phyloP scores from a whole-genome alignment of 805 yeast genomes.

The Kodamaea fukazawae region DNA sequence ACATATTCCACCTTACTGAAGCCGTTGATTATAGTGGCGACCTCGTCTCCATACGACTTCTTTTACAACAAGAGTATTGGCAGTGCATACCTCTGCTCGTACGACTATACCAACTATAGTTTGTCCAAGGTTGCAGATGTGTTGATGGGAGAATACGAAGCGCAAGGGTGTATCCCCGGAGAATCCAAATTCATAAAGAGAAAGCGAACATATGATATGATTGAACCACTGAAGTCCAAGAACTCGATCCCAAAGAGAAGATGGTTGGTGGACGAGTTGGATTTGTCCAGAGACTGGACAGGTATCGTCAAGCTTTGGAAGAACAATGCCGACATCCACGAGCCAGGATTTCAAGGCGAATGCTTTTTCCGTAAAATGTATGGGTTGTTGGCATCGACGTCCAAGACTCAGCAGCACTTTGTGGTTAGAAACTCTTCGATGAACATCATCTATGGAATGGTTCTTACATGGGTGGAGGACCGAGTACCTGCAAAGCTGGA shows the following conservation, averaged over 20 bases:
- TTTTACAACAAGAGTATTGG: constrained; percentile 54
- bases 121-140: constrained; percentile 48
- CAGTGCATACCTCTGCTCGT: constrained; percentile 57
- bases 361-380: constrained; percentile 29
- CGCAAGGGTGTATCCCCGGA: constrained; percentile 58
- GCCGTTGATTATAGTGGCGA: constrained; percentile 58
- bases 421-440: constrained; percentile 56
- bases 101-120: constrained; percentile 56
- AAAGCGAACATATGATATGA: constrained; percentile 18
- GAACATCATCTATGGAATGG: constrained; percentile 52
- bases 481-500: not conserved
- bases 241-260: constrained; percentile 30
- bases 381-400: constrained; percentile 28
- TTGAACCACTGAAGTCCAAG: constrained; percentile 11
- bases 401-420: constrained; percentile 44
- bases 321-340: constrained; percentile 29
- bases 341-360: constrained; percentile 19
- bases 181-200: constrained; percentile 36
- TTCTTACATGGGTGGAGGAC: constrained; percentile 51
- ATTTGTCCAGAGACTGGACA: constrained; percentile 49
- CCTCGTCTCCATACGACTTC: constrained; percentile 62
- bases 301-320: constrained; percentile 45
- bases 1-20: constrained; percentile 33
- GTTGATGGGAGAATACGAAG: constrained; percentile 51
- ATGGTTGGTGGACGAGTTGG: constrained; percentile 61